Evolutionary conservation across 805 yeast species (phyloP).

Genomic region (Yamadazyma ubonensis): DNA sequence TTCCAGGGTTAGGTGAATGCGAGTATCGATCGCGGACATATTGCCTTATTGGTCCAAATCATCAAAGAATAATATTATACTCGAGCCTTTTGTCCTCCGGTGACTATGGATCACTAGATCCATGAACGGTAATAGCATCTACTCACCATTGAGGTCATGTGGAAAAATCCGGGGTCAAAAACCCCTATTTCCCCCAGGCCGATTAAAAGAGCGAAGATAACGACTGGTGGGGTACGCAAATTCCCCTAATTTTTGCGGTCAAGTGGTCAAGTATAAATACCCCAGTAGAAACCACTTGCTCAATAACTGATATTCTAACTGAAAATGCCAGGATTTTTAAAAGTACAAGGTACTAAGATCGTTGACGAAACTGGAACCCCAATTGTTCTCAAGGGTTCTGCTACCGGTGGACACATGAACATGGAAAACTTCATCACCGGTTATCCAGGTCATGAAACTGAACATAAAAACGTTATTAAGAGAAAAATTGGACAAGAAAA

Average conservation of each 20-base stretch:
- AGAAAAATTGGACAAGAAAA: constrained; percentile 46
- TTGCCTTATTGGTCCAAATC: no score
- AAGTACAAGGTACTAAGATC: constrained; percentile 47
- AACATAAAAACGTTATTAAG: constrained; percentile 43
- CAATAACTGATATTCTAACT: not conserved
- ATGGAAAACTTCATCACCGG: constrained; percentile 60
- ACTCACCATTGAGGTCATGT: no score
- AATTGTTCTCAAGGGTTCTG: constrained; percentile 48
- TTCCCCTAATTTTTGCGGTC: constrained; percentile 7
- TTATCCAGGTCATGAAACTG: constrained; percentile 53
- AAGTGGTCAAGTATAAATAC: constrained; percentile 6
- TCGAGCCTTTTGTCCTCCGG: no score
- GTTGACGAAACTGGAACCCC: constrained; percentile 40
- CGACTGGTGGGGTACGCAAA: constrained; percentile 6
- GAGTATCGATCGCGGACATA: no score
- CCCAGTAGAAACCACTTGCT: not conserved
- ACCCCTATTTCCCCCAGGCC: no score
- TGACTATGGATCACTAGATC: no score
- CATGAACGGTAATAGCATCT: no score
- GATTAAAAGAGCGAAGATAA: not conserved
- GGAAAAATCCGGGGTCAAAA: no score
- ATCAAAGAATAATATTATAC: no score
- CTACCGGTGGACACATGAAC: constrained; percentile 51
- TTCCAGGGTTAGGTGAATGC: no score
- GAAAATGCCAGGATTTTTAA: constrained; percentile 24